Evolutionary conservation across 2,329 filamentous ascomycete genomes (phyloP).

Genomic region (Trichoderma sp.): DNA sequence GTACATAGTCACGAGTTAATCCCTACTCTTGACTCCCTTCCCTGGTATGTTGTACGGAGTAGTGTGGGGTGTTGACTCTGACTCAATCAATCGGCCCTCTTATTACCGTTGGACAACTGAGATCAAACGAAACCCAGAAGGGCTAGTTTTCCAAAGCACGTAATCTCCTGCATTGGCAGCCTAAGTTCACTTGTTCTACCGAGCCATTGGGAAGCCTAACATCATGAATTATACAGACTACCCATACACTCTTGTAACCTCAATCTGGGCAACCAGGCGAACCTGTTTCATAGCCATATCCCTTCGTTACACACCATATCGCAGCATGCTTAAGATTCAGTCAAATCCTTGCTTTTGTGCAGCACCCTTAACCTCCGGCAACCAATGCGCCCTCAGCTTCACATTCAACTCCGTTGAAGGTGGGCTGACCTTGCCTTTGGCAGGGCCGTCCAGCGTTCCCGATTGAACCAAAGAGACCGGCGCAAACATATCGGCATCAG

Average conservation of each 20-base stretch:
- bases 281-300: no score
- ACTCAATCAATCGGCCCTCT: neutral
- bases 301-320: no score
- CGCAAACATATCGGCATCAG: constrained; percentile 14
- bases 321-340: neutral
- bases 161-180: neutral
- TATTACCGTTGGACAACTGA: neutral
- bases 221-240: neutral
- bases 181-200: neutral
- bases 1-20: no score
- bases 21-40: no score
- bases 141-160: constrained; percentile 3
- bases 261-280: neutral
- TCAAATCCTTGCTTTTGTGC: constrained; percentile 22
- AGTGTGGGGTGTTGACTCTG: neutral
- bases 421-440: constrained; percentile 1
- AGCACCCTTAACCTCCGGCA: neutral
- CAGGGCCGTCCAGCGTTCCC: constrained; percentile 13
- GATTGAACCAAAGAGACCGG: constrained; percentile 15
- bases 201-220: neutral
- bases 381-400: constrained; percentile 6
- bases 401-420: constrained; percentile 17
- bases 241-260: neutral
- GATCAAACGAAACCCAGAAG: neutral
- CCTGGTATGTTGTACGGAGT: no score